A percentile compares a stretch with the other conserved stretches of the same genome.
These are phyloP conservation scores for Stentor coeruleus DNA, from an alignment of 73 alveolate genomes.

Conservation along the genomic window DNA sequence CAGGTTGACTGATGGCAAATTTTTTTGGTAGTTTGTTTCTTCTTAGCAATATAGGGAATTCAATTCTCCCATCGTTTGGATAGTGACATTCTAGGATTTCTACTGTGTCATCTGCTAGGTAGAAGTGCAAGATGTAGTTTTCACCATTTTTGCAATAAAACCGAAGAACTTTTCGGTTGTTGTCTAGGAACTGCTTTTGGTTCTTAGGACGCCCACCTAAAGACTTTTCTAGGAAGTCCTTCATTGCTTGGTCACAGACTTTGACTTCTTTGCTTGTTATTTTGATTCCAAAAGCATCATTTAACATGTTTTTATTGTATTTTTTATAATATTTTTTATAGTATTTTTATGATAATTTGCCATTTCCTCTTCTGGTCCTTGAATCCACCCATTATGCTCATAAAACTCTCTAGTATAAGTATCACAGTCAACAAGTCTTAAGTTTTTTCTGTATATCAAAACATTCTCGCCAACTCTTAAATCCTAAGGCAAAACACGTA, in stretches of 20 bases:
- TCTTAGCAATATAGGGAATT: slow-evolving; percentile 81
- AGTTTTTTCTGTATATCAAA: slow-evolving; percentile 61
- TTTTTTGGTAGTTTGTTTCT: slow-evolving; percentile 84
- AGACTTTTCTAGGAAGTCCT: slow-evolving; percentile 81
- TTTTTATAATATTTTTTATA: slow-evolving; percentile 17
- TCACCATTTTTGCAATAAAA: slow-evolving; percentile 74
- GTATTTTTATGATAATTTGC: slow-evolving; percentile 53
- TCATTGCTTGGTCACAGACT: slow-evolving; percentile 64
- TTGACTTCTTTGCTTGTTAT: slow-evolving; percentile 18
- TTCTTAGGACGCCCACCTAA: slow-evolving; percentile 85
- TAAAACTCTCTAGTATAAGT: slow-evolving; percentile 85
- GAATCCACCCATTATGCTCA: slow-evolving; percentile 51
- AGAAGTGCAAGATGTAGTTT: slow-evolving; percentile 80
- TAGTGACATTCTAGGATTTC: slow-evolving; percentile 89
- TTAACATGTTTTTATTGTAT: slow-evolving; percentile 33
- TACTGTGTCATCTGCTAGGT: slow-evolving; percentile 92
- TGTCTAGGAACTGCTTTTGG: slow-evolving; percentile 86
- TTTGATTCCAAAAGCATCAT: slow-evolving; percentile 33
- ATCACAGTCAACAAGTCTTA: slow-evolving; percentile 76
- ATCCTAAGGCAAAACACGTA: slow-evolving; percentile 61
- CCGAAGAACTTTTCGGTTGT: slow-evolving; percentile 86
- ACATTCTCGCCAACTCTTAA: slow-evolving; percentile 72
- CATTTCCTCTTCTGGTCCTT: slow-evolving; percentile 46
- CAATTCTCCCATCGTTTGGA: slow-evolving; percentile 87
- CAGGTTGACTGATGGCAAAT: slow-evolving; percentile 88